These are phyloP conservation scores for Aspergillus jensenii DNA, from an alignment of 2,329 filamentous ascomycete species.

Conservation along the genomic window DNA sequence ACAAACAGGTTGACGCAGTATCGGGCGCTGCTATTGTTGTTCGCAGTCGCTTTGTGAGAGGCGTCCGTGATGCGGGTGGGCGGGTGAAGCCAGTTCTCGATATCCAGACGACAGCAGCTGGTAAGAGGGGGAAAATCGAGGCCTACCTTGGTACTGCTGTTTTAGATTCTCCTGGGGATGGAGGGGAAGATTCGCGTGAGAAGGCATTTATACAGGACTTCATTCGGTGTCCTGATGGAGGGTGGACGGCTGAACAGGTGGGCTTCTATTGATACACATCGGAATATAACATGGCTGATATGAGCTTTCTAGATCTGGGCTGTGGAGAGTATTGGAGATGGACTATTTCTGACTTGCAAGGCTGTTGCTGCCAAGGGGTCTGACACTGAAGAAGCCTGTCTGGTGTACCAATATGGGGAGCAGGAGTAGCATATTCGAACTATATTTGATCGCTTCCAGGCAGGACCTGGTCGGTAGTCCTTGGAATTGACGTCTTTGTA, in stretches of 20 bases:
- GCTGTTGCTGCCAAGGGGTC: slow-evolving; percentile 4
- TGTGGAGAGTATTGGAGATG: not conserved
- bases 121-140: not conserved
- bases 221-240: not conserved
- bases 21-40: not conserved
- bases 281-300: not conserved
- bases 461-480: too few relatives aligned
- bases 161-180: not conserved
- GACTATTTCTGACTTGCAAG: not conserved
- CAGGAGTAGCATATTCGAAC: not conserved
- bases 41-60: not conserved
- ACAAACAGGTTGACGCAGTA: not conserved
- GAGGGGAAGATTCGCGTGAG: not conserved
- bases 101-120: not conserved
- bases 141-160: not conserved
- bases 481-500: too few relatives aligned
- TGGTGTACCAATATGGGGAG: not conserved
- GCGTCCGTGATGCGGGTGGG: not conserved
- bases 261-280: not conserved
- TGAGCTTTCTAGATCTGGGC: not conserved
- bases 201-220: slow-evolving; percentile 1
- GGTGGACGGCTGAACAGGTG: slow-evolving; percentile 2
- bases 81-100: not conserved
- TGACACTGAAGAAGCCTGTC: not conserved
- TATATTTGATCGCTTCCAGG: too few relatives aligned